These are phyloP conservation scores for Claviceps quebecensis DNA, from an alignment of 2,329 filamentous ascomycete species.

Conservation along the genomic window DNA sequence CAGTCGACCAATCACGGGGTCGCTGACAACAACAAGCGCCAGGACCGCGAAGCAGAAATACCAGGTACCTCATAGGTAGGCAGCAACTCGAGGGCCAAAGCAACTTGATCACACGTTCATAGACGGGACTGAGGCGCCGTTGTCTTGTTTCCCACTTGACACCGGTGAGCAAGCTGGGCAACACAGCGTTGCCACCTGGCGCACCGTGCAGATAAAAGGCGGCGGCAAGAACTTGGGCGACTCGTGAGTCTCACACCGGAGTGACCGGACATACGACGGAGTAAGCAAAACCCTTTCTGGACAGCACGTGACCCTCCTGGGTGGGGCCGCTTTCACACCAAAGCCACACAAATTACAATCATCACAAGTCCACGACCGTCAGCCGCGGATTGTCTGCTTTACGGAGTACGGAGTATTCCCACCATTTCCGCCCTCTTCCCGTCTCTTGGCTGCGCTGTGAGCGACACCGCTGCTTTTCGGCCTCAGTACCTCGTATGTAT, in stretches of 20 bases:
- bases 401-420: not conserved
- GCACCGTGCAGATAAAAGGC: not conserved
- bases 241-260: too few species aligned
- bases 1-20: constrained; percentile 3
- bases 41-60: too few species aligned
- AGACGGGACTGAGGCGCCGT: not conserved
- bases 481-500: not conserved
- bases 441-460: not conserved
- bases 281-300: not conserved
- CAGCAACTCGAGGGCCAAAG: too few species aligned
- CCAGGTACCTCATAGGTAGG: too few species aligned
- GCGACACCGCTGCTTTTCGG: constrained; percentile 2
- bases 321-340: not conserved
- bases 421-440: not conserved
- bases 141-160: not conserved
- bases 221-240: not conserved
- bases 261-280: not conserved
- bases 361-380: not conserved
- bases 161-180: not conserved
- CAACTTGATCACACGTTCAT: too few species aligned
- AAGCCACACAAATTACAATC: not conserved
- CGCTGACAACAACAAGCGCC: not conserved
- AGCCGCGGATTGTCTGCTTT: not conserved
- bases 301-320: not conserved
- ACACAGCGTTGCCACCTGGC: not conserved